phyloP scores from a whole-genome alignment of 1,139 yeast species.

The Pichia sp. region DNA sequence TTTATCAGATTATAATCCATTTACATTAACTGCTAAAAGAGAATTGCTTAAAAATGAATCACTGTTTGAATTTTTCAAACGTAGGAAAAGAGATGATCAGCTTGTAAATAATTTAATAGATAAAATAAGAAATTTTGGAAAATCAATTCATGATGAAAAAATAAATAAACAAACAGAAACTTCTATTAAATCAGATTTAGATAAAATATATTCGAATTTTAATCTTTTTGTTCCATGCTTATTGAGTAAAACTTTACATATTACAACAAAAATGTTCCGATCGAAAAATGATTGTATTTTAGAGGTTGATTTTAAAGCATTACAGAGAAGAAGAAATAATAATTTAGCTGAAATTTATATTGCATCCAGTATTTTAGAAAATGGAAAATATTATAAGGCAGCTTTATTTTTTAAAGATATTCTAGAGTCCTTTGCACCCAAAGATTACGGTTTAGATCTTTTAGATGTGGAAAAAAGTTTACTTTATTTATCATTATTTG shows the following conservation, averaged over 20 bases:
- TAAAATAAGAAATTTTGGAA: not conserved
- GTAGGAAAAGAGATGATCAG: slow-evolving; percentile 6
- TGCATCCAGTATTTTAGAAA: slow-evolving; percentile 15
- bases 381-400: slow-evolving; percentile 5
- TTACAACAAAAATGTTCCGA: slow-evolving; percentile 7
- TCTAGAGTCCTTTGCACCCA: no score
- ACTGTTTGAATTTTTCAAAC: slow-evolving; percentile 5
- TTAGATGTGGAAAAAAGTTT: slow-evolving; percentile 10
- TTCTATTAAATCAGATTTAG: not conserved
- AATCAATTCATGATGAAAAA: not conserved
- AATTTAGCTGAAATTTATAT: slow-evolving; percentile 13
- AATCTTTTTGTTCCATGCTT: slow-evolving; percentile 18
- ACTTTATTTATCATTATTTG: slow-evolving; percentile 16
- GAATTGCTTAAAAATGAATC: slow-evolving; percentile 1
- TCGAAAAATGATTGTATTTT: not conserved
- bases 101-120: not conserved
- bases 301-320: slow-evolving; percentile 1
- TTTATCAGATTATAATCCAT: slow-evolving; percentile 6
- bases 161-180: no score
- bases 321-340: slow-evolving; percentile 7
- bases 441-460: no score
- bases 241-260: slow-evolving; percentile 16
- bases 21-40: slow-evolving; percentile 1
- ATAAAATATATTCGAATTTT: slow-evolving; percentile 3
- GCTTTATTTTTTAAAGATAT: no score